Conservation (phyloP, 352 stramenopile genomes). For the Pythium periplocum region DNA sequence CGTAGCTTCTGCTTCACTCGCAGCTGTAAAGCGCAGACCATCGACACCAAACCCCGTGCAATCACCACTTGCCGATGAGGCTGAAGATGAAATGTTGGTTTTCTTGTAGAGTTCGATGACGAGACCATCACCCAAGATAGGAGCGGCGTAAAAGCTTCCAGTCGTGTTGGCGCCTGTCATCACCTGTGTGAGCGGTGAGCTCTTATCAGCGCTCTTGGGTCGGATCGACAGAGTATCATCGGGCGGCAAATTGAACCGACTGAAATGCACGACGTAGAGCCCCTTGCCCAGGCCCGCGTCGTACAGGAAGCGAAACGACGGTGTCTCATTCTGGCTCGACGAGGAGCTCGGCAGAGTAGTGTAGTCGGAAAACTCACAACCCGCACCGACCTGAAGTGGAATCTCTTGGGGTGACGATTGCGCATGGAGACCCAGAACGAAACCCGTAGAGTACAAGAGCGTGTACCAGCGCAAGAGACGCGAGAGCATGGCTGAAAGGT, state of each 20-base stretch:
- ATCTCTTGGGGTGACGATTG: constrained; percentile 3
- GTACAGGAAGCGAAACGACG: constrained; percentile 41
- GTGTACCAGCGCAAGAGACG: background rate
- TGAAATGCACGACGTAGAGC: constrained; percentile 60
- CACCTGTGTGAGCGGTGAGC: constrained; percentile 14
- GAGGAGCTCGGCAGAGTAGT: constrained; percentile 17
- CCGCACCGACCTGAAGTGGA: constrained; percentile 26
- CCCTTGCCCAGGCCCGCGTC: constrained; percentile 41
- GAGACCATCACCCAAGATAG: constrained; percentile 37
- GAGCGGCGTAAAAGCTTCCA: constrained; percentile 43
- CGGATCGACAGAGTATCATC: constrained; percentile 42
- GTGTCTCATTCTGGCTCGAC: constrained; percentile 3
- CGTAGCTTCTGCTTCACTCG: constrained; percentile 23
- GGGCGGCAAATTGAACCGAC: constrained; percentile 39
- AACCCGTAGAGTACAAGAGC: constrained; percentile 3
- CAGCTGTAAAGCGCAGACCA: constrained; percentile 35
- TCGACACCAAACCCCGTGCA: constrained; percentile 55
- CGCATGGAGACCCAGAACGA: constrained; percentile 3
- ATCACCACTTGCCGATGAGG: constrained; percentile 2
- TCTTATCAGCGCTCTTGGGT: constrained; percentile 17
- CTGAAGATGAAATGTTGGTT: constrained; percentile 3
- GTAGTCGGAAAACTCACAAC: constrained; percentile 58
- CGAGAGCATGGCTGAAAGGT: too few relatives aligned
- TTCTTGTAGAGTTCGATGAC: constrained; percentile 41
- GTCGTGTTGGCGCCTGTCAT: constrained; percentile 46